Percentiles rank a stretch among this genome's conserved stretches.
phyloP scores from a whole-genome alignment of 805 yeast genomes.

The Wickerhamiella alocasiicola region DNA sequence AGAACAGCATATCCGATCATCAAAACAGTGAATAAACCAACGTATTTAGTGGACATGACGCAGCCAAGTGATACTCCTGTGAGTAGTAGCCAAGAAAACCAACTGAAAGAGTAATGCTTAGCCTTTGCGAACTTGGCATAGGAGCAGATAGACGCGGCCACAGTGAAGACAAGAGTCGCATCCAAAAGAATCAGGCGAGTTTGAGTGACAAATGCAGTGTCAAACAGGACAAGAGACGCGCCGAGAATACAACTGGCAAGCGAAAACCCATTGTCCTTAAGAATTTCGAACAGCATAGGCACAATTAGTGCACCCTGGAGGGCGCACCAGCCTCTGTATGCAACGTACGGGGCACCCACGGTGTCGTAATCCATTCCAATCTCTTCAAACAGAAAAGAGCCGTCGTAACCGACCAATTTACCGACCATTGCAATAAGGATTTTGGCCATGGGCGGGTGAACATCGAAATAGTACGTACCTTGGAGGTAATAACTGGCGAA shows the following conservation, averaged over 20 bases:
- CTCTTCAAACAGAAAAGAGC: slow-evolving; percentile 79
- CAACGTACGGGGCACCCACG: slow-evolving; percentile 56
- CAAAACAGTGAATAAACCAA: slow-evolving; percentile 81
- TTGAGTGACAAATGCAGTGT: slow-evolving; percentile 70
- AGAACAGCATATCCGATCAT: slow-evolving; percentile 83
- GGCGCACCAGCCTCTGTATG: slow-evolving; percentile 82
- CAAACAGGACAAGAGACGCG: slow-evolving; percentile 52
- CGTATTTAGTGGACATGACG: slow-evolving; percentile 90
- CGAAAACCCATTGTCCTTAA: slow-evolving; percentile 58
- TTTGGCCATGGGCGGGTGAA: slow-evolving; percentile 95
- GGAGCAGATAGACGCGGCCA: slow-evolving; percentile 66
- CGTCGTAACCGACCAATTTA: slow-evolving; percentile 74
- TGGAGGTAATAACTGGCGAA: slow-evolving; percentile 84
- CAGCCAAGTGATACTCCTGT: slow-evolving; percentile 85
- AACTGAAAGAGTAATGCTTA: slow-evolving; percentile 59
- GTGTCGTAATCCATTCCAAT: slow-evolving; percentile 61
- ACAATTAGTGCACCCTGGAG: slow-evolving; percentile 70
- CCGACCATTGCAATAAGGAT: slow-evolving; percentile 85
- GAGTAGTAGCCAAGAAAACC: slow-evolving; percentile 88
- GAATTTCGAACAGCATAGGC: slow-evolving; percentile 77
- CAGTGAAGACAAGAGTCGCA: slow-evolving; percentile 81
- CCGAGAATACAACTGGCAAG: slow-evolving; percentile 68
- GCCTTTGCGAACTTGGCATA: slow-evolving; percentile 59
- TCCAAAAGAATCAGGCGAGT: slow-evolving; percentile 85
- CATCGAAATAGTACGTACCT: slow-evolving; percentile 89